A percentile compares a stretch with the other conserved stretches of the same genome.
Evolutionary conservation across 164 flowering plant genomes (phyloP).

Genomic region (Berberis thunbergii): DNA sequence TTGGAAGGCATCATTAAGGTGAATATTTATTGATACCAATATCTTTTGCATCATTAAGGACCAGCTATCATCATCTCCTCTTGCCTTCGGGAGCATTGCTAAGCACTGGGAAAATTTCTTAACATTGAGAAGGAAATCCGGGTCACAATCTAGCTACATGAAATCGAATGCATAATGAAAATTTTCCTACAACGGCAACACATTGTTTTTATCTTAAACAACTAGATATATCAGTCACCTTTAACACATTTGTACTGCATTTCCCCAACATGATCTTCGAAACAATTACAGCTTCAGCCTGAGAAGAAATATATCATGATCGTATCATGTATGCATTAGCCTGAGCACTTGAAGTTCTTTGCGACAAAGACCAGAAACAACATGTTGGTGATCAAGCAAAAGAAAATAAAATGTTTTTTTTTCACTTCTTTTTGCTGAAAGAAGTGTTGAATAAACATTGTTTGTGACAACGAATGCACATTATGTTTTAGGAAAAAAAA

Average conservation of each 20-base stretch:
- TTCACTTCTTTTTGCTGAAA: no score
- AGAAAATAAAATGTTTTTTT: no score
- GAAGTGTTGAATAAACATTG: conserved; percentile 15
- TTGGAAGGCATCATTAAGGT: conserved; percentile 54
- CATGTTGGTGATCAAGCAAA: conserved; percentile 22
- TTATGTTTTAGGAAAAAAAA: conserved; percentile 47
- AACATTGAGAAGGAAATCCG: conserved; percentile 5
- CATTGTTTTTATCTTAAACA: background rate
- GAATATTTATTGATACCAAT: conserved; percentile 37
- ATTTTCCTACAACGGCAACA: background rate
- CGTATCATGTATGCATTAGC: no score
- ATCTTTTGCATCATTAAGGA: conserved; percentile 63
- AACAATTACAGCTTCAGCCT: no score
- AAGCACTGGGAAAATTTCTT: conserved; percentile 67
- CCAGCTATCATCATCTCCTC: conserved; percentile 83
- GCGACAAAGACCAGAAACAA: background rate
- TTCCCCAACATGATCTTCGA: no score
- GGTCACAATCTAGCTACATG: background rate
- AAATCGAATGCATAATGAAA: background rate
- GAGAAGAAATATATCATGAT: no score
- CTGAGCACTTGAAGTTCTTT: background rate
- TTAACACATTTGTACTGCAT: no score
- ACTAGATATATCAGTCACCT: no score
- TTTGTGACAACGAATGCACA: conserved; percentile 38
- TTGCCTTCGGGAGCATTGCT: conserved; percentile 70